These are phyloP conservation scores for Aphanomyces invadans DNA, from an alignment of 352 stramenopile genomes.

Conservation along the genomic window DNA sequence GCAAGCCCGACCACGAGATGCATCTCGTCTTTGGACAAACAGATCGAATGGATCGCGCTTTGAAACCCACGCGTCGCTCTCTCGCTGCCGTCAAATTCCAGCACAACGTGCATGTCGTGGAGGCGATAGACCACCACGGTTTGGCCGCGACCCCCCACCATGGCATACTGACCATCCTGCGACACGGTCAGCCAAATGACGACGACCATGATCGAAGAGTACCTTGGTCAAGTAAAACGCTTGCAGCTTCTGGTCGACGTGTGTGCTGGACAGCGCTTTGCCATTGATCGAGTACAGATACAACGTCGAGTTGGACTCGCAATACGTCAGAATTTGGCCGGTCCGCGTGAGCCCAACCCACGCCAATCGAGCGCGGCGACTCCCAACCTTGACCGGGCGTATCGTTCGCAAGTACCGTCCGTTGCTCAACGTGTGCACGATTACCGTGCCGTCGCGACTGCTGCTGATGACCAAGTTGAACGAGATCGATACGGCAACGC, in stretches of 20 bases:
- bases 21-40: constrained; percentile 20
- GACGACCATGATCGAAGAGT: no score
- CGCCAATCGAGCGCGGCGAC: no score
- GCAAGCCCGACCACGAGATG: constrained; percentile 21
- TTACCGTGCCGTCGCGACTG: constrained; percentile 28
- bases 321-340: constrained; percentile 17
- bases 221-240: constrained; percentile 13
- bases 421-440: constrained; percentile 28
- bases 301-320: constrained; percentile 16
- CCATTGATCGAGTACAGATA: constrained; percentile 25
- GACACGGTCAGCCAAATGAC: background rate
- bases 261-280: background rate
- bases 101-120: constrained; percentile 14
- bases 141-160: constrained; percentile 17
- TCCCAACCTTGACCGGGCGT: no score
- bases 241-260: constrained; percentile 19
- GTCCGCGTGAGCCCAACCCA: constrained; percentile 6
- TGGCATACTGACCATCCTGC: constrained; percentile 10
- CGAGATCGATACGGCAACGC: constrained; percentile 22
- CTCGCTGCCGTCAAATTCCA: constrained; percentile 18
- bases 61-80: background rate
- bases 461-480: constrained; percentile 26
- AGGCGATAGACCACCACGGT: constrained; percentile 14
- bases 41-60: constrained; percentile 18
- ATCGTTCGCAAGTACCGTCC: constrained; percentile 24